Evolutionary conservation across 305 asterid species (phyloP).

Genomic region (Ilex paraguariensis): DNA sequence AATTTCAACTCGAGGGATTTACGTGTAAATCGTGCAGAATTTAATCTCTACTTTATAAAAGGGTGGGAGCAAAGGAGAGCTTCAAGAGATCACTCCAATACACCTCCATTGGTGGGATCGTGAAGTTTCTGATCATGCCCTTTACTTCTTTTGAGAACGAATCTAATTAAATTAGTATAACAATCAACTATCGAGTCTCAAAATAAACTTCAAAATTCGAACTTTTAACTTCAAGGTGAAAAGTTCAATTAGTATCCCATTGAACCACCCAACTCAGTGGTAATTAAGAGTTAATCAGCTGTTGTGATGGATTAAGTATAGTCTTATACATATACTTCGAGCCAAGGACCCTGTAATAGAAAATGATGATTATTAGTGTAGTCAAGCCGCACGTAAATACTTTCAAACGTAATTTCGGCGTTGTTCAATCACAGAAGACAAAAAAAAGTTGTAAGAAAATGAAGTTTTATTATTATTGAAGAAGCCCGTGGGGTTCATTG

Average conservation of each 20-base stretch:
- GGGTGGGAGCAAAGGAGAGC: neutral
- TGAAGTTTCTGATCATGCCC: fast-evolving
- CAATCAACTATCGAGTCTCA: no score
- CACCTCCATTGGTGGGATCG: neutral
- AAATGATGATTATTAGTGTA: constrained; percentile 5
- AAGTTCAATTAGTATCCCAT: no score
- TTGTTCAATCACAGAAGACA: constrained; percentile 3
- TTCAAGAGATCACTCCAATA: neutral
- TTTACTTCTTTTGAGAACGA: no score
- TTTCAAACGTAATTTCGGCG: constrained; percentile 49
- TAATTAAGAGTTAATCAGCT: no score
- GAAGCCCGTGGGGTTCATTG: neutral
- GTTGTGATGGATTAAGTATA: neutral
- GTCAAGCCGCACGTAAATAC: constrained; percentile 42
- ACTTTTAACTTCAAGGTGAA: no score
- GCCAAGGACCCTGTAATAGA: constrained; percentile 23
- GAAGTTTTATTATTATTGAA: neutral
- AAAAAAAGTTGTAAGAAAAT: neutral
- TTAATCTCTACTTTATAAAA: no score
- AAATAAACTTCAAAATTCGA: no score
- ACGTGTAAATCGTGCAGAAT: neutral
- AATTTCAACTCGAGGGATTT: no score
- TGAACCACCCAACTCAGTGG: no score
- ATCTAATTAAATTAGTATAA: no score
- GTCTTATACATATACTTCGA: constrained; percentile 21